Conservation (phyloP, 2,329 filamentous ascomycete genomes). For the Fusarium brevicatenulatum region DNA sequence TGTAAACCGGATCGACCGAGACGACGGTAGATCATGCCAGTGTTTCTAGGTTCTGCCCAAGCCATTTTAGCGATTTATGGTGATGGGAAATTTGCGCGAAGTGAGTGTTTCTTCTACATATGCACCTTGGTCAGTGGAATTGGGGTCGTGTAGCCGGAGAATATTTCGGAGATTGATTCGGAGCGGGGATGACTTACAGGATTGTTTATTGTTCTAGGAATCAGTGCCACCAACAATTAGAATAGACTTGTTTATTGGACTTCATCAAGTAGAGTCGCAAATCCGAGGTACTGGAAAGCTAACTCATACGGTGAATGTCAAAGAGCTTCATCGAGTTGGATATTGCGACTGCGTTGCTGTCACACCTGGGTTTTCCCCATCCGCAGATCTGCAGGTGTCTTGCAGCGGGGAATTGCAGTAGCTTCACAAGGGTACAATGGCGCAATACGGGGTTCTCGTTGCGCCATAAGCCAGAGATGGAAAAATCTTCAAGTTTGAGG, state of each 20-base stretch:
- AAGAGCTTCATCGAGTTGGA: not conserved
- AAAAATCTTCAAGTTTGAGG: not conserved
- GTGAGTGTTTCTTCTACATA: not conserved
- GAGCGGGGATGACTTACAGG: conserved; percentile 31
- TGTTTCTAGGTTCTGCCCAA: conserved; percentile 56
- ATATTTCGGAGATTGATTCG: conserved; percentile 43
- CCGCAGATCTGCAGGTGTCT: not conserved
- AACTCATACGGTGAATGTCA: not conserved
- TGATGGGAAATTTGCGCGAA: not conserved
- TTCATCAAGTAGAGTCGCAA: not conserved
- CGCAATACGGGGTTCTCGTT: conserved; percentile 25
- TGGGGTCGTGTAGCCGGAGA: conserved; percentile 1
- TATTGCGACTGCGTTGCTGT: not conserved
- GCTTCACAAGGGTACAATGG: conserved; percentile 24
- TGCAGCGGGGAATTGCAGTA: not conserved
- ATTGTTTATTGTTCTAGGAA: not conserved
- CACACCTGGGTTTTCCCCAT: not conserved
- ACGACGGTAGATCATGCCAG: conserved; percentile 57
- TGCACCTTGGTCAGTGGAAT: not conserved
- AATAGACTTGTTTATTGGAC: not conserved
- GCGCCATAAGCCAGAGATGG: conserved; percentile 22
- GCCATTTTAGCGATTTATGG: conserved; percentile 48
- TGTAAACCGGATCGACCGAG: conserved; percentile 67
- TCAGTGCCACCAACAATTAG: too few species aligned
- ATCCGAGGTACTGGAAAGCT: not conserved